These are phyloP conservation scores for Amanita rubescens DNA, from an alignment of 768 basidiomycete species.

Conservation along the genomic window DNA sequence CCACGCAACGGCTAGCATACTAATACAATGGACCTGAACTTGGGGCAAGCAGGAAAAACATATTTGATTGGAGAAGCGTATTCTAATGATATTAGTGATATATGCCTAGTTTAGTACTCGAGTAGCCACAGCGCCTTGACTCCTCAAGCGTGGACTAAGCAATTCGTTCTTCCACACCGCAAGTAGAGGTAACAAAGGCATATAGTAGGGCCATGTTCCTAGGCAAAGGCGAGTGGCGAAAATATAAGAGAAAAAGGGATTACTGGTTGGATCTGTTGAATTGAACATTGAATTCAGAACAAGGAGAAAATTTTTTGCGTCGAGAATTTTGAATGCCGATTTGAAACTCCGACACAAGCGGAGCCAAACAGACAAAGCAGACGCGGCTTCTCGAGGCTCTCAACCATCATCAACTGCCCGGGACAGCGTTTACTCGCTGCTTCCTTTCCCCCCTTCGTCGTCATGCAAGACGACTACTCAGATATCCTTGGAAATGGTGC, in stretches of 20 bases:
- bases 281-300: slow-evolving; percentile 2
- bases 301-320: slow-evolving; percentile 6
- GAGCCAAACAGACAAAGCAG: slow-evolving; percentile 23
- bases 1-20: slow-evolving; percentile 13
- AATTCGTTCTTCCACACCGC: slow-evolving; percentile 59
- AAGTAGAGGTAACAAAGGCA: slow-evolving; percentile 80
- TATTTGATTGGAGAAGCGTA: neutral
- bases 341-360: slow-evolving; percentile 23
- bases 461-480: slow-evolving; percentile 60
- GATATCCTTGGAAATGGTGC: slow-evolving; percentile 59
- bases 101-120: slow-evolving; percentile 73
- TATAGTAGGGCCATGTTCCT: slow-evolving; percentile 61
- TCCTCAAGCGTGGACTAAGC: slow-evolving; percentile 77
- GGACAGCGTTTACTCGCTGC: slow-evolving; percentile 23
- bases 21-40: slow-evolving; percentile 26
- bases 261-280: slow-evolving; percentile 12
- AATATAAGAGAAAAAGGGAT: too few relatives aligned
- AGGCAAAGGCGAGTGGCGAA: slow-evolving; percentile 74
- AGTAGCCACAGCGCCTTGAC: slow-evolving; percentile 51
- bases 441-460: slow-evolving; percentile 18
- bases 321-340: neutral
- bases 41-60: neutral
- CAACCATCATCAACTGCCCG: slow-evolving; percentile 27
- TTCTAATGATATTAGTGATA: slow-evolving; percentile 20
- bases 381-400: slow-evolving; percentile 17